Percentiles rank a stretch among this genome's conserved stretches.
Conservation (phyloP, 2,329 filamentous ascomycete species). For the Calonectria naviculata region DNA sequence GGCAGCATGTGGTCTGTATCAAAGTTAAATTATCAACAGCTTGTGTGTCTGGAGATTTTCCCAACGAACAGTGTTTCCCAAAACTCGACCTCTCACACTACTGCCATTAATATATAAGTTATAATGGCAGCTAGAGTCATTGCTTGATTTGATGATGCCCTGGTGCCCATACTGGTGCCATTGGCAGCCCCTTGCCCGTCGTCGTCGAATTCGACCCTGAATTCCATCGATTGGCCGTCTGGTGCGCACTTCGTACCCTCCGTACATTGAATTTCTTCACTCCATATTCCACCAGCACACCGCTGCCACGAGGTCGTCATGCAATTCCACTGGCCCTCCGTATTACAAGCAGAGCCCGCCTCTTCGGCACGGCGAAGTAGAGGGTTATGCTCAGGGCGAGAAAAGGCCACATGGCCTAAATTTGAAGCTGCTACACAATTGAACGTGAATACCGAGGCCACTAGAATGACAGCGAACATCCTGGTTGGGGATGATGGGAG, state of each 20-base stretch:
- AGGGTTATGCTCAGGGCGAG: background rate
- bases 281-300: conserved; percentile 61
- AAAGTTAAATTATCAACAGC: background rate
- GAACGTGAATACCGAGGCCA: conserved; percentile 22
- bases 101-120: conserved; percentile 16
- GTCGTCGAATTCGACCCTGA: conserved; percentile 3
- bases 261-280: conserved; percentile 53
- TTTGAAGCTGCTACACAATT: conserved; percentile 12
- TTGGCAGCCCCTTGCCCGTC: conserved; percentile 19
- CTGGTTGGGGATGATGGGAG: background rate
- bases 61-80: background rate
- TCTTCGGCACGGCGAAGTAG: conserved; percentile 40
- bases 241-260: conserved; percentile 59
- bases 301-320: conserved; percentile 61
- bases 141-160: background rate
- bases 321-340: conserved; percentile 67
- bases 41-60: background rate
- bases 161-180: conserved; percentile 15
- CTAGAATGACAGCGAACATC: conserved; percentile 11
- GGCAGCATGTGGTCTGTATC: background rate
- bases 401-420: background rate
- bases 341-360: conserved; percentile 52
- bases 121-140: conserved; percentile 1
- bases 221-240: conserved; percentile 47
- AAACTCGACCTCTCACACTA: background rate